Evolutionary conservation across 2,329 filamentous ascomycete genomes (phyloP), one percentile per base, ranked within the genome.

Genomic region (Hawksworthiomyces lignivorus): DNA sequence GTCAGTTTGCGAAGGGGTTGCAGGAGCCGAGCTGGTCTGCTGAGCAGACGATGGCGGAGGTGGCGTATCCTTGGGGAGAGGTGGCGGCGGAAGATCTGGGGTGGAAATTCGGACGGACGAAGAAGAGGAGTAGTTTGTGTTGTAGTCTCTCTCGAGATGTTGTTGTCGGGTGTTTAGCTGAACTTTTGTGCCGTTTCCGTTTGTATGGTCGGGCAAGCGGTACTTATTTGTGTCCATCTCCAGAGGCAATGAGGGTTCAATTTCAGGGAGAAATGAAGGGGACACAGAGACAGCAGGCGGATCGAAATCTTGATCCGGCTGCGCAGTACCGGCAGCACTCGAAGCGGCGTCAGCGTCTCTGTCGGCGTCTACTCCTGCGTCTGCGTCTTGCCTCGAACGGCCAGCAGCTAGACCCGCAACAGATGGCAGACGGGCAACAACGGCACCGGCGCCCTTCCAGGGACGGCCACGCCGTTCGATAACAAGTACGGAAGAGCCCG

Each of bases 171-270:
- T 77, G 28, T 76, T 72, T 24, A 69, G 63, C 48, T 76, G 75
- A 30, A 70, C 72, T 56, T 82, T 81, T 58, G 78, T 72, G 62
- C 78, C 77, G 68, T 86, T 75, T 62, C 77, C 72, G 62, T 79
- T 81, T 39, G 68, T 74, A 57, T 81, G 75, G 60, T 87, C 82
- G 43, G 83, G 82, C 58, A 87, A 64, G 33, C 79, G 75, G 57
- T 86, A 87, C 61, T 87, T 87, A 56, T 83, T 74, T 43, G 76
- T 81, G 62, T 87, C 83, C 72, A 83, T 80, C 50, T 74, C 73
- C 60, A 78, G 54, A 44, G 69, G 68, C 40, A 69, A 64, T 14
- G 64, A 54, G 27, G 64, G 62, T 52, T 57, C 65, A 59, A 71
- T 80, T 63, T 75, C 70, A 29, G 73, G 73, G 36, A 77, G 61